A percentile compares a stretch with the other conserved stretches of the same genome.
phyloP scores from a whole-genome alignment of 441 rosid species.

The Macaranga tanarius region DNA sequence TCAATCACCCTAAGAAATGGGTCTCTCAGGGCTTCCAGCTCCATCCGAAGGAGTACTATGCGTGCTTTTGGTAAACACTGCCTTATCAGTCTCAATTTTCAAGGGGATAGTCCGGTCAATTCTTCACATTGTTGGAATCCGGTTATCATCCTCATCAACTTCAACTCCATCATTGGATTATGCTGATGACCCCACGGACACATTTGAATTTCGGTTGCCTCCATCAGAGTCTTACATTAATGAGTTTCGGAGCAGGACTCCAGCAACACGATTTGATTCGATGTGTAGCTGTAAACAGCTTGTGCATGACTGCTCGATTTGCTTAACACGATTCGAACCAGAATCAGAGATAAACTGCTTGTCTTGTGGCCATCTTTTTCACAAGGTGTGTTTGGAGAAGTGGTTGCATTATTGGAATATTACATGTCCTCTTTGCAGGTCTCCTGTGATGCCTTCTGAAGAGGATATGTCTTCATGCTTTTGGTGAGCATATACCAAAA shows the following conservation, averaged over 20 bases:
- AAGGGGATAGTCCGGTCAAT: conserved; percentile 71
- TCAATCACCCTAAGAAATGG: conserved; percentile 43
- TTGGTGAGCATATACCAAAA: conserved; percentile 40
- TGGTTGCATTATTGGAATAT: conserved; percentile 84
- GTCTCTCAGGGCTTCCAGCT: conserved; percentile 83
- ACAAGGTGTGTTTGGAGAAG: conserved; percentile 80
- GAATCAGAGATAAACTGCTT: conserved; percentile 74
- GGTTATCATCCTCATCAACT: conserved; percentile 37
- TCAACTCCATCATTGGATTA: conserved; percentile 29
- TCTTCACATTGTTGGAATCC: conserved; percentile 64
- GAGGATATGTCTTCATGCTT: conserved; percentile 47
- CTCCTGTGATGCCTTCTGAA: conserved; percentile 55
- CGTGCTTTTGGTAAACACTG: conserved; percentile 78
- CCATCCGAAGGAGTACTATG: conserved; percentile 94
- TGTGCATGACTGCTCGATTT: conserved; percentile 78
- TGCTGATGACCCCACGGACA: conserved; percentile 36
- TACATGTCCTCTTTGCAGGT: conserved; percentile 90
- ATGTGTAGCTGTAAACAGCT: conserved; percentile 41
- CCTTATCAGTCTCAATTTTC: conserved; percentile 66
- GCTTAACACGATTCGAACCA: conserved; percentile 61
- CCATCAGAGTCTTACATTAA: conserved; percentile 53
- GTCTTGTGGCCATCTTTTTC: conserved; percentile 83
- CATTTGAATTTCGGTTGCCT: conserved; percentile 38
- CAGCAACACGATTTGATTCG: conserved; percentile 49
- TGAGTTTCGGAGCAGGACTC: conserved; percentile 61